Percentiles rank a stretch among this genome's conserved stretches.
These are phyloP conservation scores for Styphnolobium japonicum DNA, from an alignment of 306 rosid species.

Conservation along the genomic window DNA sequence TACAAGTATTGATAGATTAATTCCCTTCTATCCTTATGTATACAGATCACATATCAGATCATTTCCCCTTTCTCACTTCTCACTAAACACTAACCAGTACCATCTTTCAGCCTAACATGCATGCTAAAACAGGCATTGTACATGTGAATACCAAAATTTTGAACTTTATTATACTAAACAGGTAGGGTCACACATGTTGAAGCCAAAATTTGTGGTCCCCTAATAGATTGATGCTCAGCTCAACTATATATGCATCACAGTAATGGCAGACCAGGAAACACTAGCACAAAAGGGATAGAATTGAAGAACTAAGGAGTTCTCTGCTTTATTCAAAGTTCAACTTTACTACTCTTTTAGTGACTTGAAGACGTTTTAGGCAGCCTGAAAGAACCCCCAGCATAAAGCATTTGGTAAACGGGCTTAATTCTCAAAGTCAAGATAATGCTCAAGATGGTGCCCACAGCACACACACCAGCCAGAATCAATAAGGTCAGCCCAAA, in stretches of 20 bases:
- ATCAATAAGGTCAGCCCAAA: conserved; percentile 61
- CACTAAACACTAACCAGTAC: not conserved
- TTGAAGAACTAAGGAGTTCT: not conserved
- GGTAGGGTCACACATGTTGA: not conserved
- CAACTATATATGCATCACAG: not conserved
- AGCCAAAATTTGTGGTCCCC: not conserved
- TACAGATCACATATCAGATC: not conserved
- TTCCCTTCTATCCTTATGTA: not conserved
- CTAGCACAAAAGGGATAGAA: not conserved
- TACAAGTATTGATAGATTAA: not conserved
- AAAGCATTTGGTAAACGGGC: conserved; percentile 80
- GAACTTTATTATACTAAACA: not conserved
- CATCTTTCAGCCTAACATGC: not conserved
- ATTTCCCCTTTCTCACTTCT: conserved; percentile 3
- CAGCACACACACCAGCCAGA: conserved; percentile 53
- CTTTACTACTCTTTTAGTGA: conserved; percentile 24
- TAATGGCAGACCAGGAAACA: not conserved
- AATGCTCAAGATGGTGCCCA: conserved; percentile 58
- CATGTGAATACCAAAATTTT: conserved; percentile 11
- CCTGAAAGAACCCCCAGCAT: conserved; percentile 80
- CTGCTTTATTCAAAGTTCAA: conserved; percentile 7
- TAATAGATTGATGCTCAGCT: not conserved
- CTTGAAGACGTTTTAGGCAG: conserved; percentile 45
- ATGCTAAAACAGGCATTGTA: not conserved
- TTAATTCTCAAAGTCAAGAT: conserved; percentile 53